These are phyloP conservation scores for Hypoxylon sp. DNA, from an alignment of 2,329 filamentous ascomycete species.

Conservation along the genomic window DNA sequence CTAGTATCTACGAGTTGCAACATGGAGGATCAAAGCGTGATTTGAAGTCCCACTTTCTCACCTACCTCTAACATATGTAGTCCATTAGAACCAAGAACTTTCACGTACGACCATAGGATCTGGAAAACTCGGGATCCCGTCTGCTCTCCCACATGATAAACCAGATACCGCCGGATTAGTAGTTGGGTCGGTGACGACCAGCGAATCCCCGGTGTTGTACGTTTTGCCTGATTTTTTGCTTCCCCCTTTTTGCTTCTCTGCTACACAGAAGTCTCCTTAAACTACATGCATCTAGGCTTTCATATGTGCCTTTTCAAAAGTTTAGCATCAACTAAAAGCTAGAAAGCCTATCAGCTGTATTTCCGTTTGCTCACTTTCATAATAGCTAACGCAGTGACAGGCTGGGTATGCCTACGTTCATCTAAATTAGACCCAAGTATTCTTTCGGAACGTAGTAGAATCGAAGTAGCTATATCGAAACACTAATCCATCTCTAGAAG, in stretches of 20 bases:
- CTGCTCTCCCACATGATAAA: neutral
- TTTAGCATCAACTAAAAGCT: no score
- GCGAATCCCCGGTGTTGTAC: conserved; percentile 11
- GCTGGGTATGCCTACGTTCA: no score
- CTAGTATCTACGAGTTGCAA: neutral
- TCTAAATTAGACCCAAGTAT: no score
- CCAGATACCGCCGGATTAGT: conserved; percentile 1
- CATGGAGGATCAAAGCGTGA: neutral
- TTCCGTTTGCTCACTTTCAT: no score
- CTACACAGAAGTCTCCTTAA: neutral
- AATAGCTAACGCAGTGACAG: no score
- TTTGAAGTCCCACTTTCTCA: neutral
- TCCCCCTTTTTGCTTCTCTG: neutral
- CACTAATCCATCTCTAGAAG: neutral
- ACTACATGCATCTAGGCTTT: no score
- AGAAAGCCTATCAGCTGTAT: no score
- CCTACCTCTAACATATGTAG: neutral
- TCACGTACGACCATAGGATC: conserved; percentile 6
- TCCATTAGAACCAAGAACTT: neutral
- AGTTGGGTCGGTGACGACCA: conserved; percentile 7
- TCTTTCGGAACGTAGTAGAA: neutral
- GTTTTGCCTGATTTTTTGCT: neutral
- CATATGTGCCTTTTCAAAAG: no score
- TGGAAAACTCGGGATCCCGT: conserved; percentile 4
- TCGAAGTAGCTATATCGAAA: neutral